A percentile compares a stretch with the other conserved stretches of the same genome.
phyloP scores from a whole-genome alignment of 1,284 basidiomycete genomes.

The Sparassis latifolia region DNA sequence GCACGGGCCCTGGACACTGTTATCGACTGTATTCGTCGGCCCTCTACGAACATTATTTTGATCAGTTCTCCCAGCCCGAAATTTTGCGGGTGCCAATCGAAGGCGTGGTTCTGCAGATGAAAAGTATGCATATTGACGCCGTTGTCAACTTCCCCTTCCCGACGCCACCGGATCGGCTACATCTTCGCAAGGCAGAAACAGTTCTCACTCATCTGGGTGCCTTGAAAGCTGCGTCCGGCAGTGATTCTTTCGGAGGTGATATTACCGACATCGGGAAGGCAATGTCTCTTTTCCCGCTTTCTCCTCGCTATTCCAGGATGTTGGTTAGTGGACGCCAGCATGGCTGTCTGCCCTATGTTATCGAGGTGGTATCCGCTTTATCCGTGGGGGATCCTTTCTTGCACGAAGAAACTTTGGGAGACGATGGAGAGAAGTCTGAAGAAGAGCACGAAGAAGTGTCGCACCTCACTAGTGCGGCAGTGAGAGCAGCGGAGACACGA shows the following conservation, averaged over 20 bases:
- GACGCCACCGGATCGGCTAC: constrained; percentile 84
- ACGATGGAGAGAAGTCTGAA: constrained; percentile 37
- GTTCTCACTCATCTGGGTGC: constrained; percentile 83
- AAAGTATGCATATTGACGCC: constrained; percentile 97
- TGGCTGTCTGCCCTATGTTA: constrained; percentile 86
- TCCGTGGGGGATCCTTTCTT: constrained; percentile 97
- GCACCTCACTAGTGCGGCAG: constrained; percentile 52
- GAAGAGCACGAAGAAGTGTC: constrained; percentile 37
- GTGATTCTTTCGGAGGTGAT: constrained; percentile 40
- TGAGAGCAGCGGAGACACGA: constrained; percentile 63
- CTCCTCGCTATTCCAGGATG: constrained; percentile 93
- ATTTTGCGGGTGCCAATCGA: constrained; percentile 96
- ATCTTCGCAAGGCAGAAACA: constrained; percentile 79
- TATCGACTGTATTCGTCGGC: constrained; percentile 72
- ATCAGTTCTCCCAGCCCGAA: constrained; percentile 84
- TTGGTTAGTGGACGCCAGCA: constrained; percentile 89
- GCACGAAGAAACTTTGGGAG: constrained; percentile 64
- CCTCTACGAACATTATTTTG: constrained; percentile 90
- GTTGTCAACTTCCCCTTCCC: constrained; percentile 99
- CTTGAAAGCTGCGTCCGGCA: constrained; percentile 38
- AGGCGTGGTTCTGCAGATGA: constrained; percentile 97
- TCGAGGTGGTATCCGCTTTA: constrained; percentile 87
- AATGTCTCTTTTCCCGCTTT: constrained; percentile 93
- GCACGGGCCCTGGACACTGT: constrained; percentile 76
- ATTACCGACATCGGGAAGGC: constrained; percentile 87